These are phyloP conservation scores for Aphanomyces invadans DNA, from an alignment of 352 stramenopile species.

Conservation along the genomic window DNA sequence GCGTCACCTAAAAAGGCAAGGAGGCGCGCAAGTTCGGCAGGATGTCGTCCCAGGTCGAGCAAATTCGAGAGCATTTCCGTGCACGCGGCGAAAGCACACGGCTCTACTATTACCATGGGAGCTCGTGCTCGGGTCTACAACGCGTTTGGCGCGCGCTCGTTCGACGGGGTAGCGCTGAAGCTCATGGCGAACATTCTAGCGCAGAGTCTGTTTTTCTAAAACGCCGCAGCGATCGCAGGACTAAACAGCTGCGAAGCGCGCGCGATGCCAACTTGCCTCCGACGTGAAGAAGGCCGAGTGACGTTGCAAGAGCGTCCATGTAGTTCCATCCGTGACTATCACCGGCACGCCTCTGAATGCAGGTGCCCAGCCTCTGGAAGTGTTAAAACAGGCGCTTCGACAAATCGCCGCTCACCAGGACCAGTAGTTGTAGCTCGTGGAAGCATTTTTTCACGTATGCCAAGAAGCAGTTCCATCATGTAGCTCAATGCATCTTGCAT, in stretches of 20 bases:
- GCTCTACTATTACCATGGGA: background rate
- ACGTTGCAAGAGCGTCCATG: background rate
- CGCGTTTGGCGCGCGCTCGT: background rate
- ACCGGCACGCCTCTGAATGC: background rate
- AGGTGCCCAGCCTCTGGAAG: background rate
- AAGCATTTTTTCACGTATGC: no score
- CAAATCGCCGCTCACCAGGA: background rate
- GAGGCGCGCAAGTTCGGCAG: background rate
- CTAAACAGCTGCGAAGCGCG: background rate
- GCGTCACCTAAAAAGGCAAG: background rate
- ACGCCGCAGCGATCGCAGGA: background rate
- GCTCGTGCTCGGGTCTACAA: background rate
- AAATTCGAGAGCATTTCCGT: background rate
- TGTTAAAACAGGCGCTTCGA: background rate
- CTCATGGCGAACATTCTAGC: background rate
- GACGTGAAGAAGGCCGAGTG: constrained; percentile 5
- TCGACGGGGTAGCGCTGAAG: background rate
- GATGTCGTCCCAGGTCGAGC: background rate
- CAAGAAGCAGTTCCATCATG: no score
- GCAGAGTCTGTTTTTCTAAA: background rate
- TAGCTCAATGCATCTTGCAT: no score
- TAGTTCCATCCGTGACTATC: background rate
- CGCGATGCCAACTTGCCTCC: background rate
- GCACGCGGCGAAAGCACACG: background rate
- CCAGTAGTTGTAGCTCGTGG: no score